Evolutionary conservation across 768 basidiomycete species (phyloP).

Genomic region (Gautieria morchelliformis): DNA sequence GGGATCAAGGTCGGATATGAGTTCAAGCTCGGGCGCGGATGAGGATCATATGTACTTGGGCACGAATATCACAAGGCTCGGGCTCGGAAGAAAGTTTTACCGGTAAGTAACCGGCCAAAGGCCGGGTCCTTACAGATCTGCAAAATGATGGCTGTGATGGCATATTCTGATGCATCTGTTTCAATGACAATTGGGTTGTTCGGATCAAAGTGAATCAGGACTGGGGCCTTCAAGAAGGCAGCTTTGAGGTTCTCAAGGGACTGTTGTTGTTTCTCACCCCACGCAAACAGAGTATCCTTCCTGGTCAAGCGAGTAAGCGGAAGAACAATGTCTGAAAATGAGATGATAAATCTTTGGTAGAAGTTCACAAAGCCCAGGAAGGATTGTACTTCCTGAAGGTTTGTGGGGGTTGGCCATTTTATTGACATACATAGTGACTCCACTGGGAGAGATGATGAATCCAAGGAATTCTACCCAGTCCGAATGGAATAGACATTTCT

Average conservation of each 20-base stretch:
- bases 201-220: constrained; percentile 8
- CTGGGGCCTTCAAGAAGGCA: constrained; percentile 17
- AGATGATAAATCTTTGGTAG: constrained; percentile 22
- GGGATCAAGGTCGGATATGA: no score
- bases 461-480: no score
- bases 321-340: constrained; percentile 25
- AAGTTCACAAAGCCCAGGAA: no score
- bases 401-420: constrained; percentile 21
- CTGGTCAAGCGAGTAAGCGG: constrained; percentile 22
- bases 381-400: constrained; percentile 31
- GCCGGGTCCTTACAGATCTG: no score
- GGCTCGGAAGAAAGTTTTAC: no score
- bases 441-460: constrained; percentile 9
- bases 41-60: no score
- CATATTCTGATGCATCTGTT: no score
- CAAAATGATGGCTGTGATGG: no score
- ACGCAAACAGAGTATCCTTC: constrained; percentile 20
- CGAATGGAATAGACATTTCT: constrained; percentile 35
- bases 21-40: no score
- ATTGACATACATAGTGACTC: constrained; percentile 12
- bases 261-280: constrained; percentile 14
- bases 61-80: no score
- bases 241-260: constrained; percentile 24
- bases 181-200: no score
- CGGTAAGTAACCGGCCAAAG: no score